phyloP scores from a whole-genome alignment of 2,329 filamentous ascomycete species.

The Drechslerella coelobrocha region DNA sequence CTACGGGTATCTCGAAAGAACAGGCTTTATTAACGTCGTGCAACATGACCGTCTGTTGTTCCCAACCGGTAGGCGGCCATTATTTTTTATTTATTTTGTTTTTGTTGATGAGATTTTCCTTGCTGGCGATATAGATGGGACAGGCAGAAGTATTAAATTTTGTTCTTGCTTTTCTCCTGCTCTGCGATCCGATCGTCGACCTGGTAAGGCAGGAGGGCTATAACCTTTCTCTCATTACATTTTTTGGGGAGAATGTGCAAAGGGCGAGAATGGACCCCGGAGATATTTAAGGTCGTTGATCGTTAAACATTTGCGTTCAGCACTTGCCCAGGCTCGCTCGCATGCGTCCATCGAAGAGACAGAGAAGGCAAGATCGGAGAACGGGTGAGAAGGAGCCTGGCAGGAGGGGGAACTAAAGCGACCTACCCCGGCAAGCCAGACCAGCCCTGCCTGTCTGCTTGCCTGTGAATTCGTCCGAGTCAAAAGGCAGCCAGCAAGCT shows the following conservation, averaged over 20 bases:
- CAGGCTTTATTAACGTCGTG: slow-evolving; percentile 45
- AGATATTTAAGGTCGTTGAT: slow-evolving; percentile 51
- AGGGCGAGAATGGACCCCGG: slow-evolving; percentile 45
- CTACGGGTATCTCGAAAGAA: slow-evolving; percentile 25
- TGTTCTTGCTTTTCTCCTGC: slow-evolving; percentile 35
- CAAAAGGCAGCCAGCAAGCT: slow-evolving; percentile 43
- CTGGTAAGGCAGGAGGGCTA: slow-evolving; percentile 42
- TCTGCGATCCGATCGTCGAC: slow-evolving; percentile 43
- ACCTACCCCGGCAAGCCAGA: slow-evolving; percentile 27
- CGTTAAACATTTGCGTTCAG: slow-evolving; percentile 39
- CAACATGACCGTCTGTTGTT: slow-evolving; percentile 44
- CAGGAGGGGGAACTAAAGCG: slow-evolving; percentile 26
- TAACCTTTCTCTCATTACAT: slow-evolving; percentile 44
- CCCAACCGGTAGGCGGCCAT: slow-evolving; percentile 45
- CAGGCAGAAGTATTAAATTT: slow-evolving; percentile 26
- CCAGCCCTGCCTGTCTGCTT: slow-evolving; percentile 30
- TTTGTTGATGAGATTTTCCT: slow-evolving; percentile 28
- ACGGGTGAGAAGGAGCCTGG: slow-evolving; percentile 18
- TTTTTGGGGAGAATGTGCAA: slow-evolving; percentile 19
- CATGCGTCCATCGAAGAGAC: slow-evolving; percentile 34
- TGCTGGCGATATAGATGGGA: slow-evolving; percentile 46
- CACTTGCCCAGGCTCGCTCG: slow-evolving; percentile 18
- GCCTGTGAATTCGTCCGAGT: slow-evolving; percentile 42
- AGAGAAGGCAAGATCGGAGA: slow-evolving; percentile 21
- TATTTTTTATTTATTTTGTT: background rate